These are phyloP conservation scores for Saccharomyces paradoxus DNA, from an alignment of 805 yeast species.

Conservation along the genomic window DNA sequence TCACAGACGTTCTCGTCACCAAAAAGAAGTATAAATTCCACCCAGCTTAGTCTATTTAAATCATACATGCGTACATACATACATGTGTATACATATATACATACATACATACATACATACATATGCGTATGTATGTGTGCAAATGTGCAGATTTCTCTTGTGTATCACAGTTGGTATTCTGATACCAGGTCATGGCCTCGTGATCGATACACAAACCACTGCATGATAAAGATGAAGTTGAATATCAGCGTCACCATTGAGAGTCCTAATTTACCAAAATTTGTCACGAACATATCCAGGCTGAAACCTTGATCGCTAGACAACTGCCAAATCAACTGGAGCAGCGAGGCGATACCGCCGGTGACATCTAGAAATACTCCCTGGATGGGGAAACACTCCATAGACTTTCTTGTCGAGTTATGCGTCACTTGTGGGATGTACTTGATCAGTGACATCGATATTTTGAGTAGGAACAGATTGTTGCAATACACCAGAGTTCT, in stretches of 20 bases:
- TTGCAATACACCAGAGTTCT: conserved; percentile 21
- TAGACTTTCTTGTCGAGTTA: conserved; percentile 69
- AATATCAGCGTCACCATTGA: conserved; percentile 34
- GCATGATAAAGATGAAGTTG: conserved; percentile 33
- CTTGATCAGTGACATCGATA: conserved; percentile 41
- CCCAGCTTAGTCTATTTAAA: not conserved
- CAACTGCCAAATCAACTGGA: conserved; percentile 21
- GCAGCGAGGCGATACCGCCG: conserved; percentile 31
- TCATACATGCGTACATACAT: not conserved
- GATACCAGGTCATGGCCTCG: not conserved
- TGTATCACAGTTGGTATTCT: not conserved
- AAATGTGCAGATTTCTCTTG: not conserved
- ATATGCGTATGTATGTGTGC: not conserved
- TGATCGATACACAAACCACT: conserved; percentile 27
- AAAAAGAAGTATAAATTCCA: conserved; percentile 19
- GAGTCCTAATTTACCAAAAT: conserved; percentile 35
- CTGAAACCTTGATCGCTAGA: conserved; percentile 9
- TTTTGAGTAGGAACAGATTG: conserved; percentile 31
- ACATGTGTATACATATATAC: too few relatives aligned
- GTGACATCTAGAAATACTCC: conserved; percentile 32
- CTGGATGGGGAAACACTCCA: conserved; percentile 76
- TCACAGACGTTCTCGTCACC: conserved; percentile 54
- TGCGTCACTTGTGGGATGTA: conserved; percentile 79
- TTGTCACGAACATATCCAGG: conserved; percentile 26
- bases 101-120: too few relatives aligned